phyloP scores from a whole-genome alignment of 2,329 filamentous ascomycete genomes.

The Sporothrix dimorphospora region DNA sequence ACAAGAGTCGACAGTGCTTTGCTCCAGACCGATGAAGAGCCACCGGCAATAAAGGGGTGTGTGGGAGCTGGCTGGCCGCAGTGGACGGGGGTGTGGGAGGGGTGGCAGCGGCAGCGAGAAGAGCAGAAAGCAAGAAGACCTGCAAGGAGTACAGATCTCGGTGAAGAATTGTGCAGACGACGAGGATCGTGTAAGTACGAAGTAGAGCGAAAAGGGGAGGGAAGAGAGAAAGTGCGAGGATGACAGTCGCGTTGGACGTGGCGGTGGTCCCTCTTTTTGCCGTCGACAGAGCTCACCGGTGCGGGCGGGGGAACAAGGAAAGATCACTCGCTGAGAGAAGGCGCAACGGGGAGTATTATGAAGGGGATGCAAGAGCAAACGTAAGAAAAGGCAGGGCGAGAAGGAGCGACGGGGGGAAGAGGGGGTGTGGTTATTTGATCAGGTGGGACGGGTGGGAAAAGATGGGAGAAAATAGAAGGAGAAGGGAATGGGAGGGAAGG shows the following conservation, averaged over 20 bases:
- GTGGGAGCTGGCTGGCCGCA: conserved; percentile 5
- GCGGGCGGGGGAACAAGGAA: conserved; percentile 26
- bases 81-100: background rate
- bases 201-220: background rate
- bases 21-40: conserved; percentile 15
- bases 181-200: background rate
- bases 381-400: background rate
- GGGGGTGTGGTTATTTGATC: conserved; percentile 17
- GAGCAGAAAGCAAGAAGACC: background rate
- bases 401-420: conserved; percentile 22
- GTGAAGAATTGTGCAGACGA: conserved; percentile 25
- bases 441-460: conserved; percentile 21
- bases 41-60: conserved; percentile 3
- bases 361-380: background rate
- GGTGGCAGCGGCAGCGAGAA: conserved; percentile 17
- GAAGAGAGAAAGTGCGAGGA: conserved; percentile 5
- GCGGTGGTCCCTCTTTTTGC: conserved; percentile 23
- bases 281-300: conserved; percentile 27
- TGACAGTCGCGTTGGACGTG: conserved; percentile 19
- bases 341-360: conserved; percentile 10
- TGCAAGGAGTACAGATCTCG: conserved; percentile 21
- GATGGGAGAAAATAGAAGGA: background rate
- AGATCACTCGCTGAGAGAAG: conserved; percentile 23
- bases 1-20: conserved; percentile 3
- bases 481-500: background rate